Evolutionary conservation across 2,329 filamentous ascomycete species (phyloP).

Genomic region (Elsinoe perseae): DNA sequence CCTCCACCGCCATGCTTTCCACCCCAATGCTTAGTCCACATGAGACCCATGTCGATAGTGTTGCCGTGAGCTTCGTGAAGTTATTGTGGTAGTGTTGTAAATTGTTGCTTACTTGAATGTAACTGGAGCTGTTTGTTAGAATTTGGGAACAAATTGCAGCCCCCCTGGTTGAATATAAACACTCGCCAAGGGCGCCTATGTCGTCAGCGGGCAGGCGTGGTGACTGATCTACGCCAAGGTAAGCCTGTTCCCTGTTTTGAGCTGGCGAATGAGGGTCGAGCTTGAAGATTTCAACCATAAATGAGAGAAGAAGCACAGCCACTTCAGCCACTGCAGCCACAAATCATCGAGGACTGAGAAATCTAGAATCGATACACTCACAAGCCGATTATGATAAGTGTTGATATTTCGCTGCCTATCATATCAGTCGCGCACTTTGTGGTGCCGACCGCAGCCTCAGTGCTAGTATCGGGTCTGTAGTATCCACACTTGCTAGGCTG

Average conservation of each 20-base stretch:
- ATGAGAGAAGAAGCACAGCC: background rate
- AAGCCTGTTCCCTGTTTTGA: slow-evolving; percentile 4
- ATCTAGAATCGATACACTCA: too few relatives aligned
- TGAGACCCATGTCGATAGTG: background rate
- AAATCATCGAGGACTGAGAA: background rate
- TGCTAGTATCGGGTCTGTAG: too few relatives aligned
- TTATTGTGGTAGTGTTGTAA: background rate
- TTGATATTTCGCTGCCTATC: too few relatives aligned
- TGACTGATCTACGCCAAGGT: slow-evolving; percentile 3
- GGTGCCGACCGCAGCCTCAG: too few relatives aligned
- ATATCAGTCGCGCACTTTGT: too few relatives aligned
- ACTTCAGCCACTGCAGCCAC: background rate
- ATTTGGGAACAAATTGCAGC: background rate
- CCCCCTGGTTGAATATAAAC: background rate
- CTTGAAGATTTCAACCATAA: background rate
- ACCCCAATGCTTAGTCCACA: slow-evolving; percentile 14
- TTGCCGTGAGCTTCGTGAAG: background rate
- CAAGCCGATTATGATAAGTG: too few relatives aligned
- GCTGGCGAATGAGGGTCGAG: background rate
- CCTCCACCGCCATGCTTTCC: slow-evolving; percentile 12
- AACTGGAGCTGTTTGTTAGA: too few relatives aligned
- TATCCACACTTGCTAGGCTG: too few relatives aligned
- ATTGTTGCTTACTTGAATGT: too few relatives aligned
- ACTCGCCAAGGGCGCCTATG: slow-evolving; percentile 3
- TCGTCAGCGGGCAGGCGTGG: slow-evolving; percentile 11